phyloP scores from a whole-genome alignment of 176 grass and related monocot species.

The Oryza glumipatula region DNA sequence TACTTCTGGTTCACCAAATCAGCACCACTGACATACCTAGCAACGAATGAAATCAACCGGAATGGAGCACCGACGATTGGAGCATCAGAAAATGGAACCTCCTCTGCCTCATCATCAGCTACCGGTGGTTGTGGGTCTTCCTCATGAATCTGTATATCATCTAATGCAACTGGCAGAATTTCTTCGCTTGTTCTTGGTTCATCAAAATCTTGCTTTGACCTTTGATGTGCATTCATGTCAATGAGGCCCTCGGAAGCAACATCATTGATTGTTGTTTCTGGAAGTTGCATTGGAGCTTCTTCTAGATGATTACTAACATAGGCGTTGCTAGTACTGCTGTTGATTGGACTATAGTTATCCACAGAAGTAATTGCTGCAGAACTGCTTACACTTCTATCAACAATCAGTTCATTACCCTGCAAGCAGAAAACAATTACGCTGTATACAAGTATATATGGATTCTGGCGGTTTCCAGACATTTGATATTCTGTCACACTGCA shows the following conservation, averaged over 20 bases:
- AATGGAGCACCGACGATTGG: conserved; percentile 88
- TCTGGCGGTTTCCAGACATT: not conserved
- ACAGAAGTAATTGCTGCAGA: conserved; percentile 21
- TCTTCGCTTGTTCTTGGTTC: conserved; percentile 58
- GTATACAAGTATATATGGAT: not conserved
- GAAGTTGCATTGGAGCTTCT: conserved; percentile 26
- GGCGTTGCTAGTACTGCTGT: conserved; percentile 23
- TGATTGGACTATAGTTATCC: conserved; percentile 39
- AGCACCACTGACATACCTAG: conserved; percentile 84
- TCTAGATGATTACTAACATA: conserved; percentile 47
- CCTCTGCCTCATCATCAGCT: conserved; percentile 35
- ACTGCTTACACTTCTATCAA: conserved; percentile 40
- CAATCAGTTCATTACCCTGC: conserved; percentile 55
- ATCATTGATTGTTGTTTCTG: conserved; percentile 21
- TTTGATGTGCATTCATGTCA: conserved; percentile 46
- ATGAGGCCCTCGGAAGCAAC: conserved; percentile 11
- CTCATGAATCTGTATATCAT: conserved; percentile 79
- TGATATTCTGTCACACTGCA: conserved; percentile 23
- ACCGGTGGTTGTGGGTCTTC: conserved; percentile 25
- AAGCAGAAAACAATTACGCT: conserved; percentile 25
- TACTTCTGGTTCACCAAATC: conserved; percentile 77
- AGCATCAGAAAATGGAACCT: conserved; percentile 77
- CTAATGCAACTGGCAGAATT: conserved; percentile 57
- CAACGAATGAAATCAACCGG: conserved; percentile 89
- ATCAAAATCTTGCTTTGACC: conserved; percentile 45